Evolutionary conservation across 192 early-diverging fungal species (phyloP).

Genomic region (Paraglomus occultum): DNA sequence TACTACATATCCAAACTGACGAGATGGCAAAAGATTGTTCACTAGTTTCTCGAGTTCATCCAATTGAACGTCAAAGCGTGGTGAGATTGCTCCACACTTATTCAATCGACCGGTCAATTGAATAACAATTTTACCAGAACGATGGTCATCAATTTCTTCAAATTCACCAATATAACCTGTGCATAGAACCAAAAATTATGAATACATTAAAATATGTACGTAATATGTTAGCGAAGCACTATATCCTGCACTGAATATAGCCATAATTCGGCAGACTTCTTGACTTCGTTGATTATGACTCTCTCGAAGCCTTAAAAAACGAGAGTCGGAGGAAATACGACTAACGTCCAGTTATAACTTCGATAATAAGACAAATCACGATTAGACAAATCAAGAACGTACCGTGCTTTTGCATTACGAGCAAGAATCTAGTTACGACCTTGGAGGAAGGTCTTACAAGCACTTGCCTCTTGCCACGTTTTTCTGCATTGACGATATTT

Average conservation of each 20-base stretch:
- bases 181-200: not conserved
- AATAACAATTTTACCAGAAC: conserved; percentile 96
- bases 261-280: not conserved
- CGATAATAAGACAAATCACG: conserved; percentile 32
- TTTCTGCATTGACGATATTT: conserved; percentile 99
- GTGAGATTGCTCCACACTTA: conserved; percentile 99
- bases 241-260: conserved; percentile 28
- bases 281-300: too few species aligned
- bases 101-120: conserved; percentile 98
- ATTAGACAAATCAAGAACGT: conserved; percentile 36
- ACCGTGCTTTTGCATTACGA: conserved; percentile 99
- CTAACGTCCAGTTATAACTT: conserved; percentile 74
- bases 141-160: conserved; percentile 98
- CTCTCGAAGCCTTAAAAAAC: conserved; percentile 78
- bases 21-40: conserved; percentile 94
- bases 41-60: conserved; percentile 96
- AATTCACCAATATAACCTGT: conserved; percentile 98
- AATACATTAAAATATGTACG: conserved; percentile 3
- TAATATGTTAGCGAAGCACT: not conserved
- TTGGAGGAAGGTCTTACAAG: conserved; percentile 96
- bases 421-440: conserved; percentile 98
- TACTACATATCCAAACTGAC: conserved; percentile 96
- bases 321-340: conserved; percentile 46
- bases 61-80: conserved; percentile 97
- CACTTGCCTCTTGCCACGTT: conserved; percentile 97